Evolutionary conservation across 1,139 yeast genomes (phyloP).

Genomic region (Protomyces pachydermus): DNA sequence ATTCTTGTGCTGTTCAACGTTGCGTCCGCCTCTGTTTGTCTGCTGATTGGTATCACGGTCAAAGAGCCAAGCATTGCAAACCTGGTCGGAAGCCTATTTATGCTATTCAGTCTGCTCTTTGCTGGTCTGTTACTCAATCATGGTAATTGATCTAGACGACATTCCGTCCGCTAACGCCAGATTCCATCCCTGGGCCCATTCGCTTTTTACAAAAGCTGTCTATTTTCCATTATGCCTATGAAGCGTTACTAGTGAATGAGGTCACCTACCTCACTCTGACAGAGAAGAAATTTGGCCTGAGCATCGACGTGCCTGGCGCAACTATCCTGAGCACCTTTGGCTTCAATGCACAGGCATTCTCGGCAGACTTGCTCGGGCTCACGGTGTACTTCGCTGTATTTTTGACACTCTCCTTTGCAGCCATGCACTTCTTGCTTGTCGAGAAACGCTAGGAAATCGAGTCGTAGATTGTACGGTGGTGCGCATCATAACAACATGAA

Average conservation of each 20-base stretch:
- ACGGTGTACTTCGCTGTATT: constrained; percentile 47
- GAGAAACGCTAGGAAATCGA: constrained; percentile 54
- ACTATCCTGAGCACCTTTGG: constrained; percentile 93
- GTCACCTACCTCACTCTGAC: constrained; percentile 79
- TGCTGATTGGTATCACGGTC: constrained; percentile 78
- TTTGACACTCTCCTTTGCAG: constrained; percentile 63
- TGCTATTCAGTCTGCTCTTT: constrained; percentile 77
- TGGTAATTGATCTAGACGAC: constrained; percentile 8
- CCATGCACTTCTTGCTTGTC: constrained; percentile 64
- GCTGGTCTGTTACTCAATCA: constrained; percentile 90
- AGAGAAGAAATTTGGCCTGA: constrained; percentile 85
- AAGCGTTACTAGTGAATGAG: constrained; percentile 84
- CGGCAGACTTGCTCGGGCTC: constrained; percentile 58
- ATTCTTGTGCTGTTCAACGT: constrained; percentile 77
- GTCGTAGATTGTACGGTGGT: too few species aligned
- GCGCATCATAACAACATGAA: too few species aligned
- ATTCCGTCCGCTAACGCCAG: constrained; percentile 35
- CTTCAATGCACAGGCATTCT: constrained; percentile 71
- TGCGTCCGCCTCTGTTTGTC: constrained; percentile 76
- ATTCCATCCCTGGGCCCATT: constrained; percentile 64
- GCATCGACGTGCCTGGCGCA: constrained; percentile 98
- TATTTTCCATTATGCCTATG: constrained; percentile 92
- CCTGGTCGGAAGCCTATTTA: constrained; percentile 74
- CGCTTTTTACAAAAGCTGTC: constrained; percentile 80
- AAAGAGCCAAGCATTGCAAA: constrained; percentile 93